phyloP scores from a whole-genome alignment of 2,329 filamentous ascomycete species.

The Fusarium tuaranense region DNA sequence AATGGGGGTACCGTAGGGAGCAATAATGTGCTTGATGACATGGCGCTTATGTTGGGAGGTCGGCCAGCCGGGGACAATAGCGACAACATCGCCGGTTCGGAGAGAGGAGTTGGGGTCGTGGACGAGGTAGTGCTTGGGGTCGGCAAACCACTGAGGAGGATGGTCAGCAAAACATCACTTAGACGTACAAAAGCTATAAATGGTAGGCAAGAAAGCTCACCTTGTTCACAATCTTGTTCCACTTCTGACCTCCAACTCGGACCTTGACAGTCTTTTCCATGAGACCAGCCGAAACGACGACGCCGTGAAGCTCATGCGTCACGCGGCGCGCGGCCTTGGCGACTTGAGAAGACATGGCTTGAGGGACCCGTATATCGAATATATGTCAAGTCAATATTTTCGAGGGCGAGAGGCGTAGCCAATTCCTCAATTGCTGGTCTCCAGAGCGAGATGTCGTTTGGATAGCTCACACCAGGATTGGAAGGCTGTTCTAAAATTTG shows the following conservation, averaged over 20 bases:
- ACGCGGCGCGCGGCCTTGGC: slow-evolving; percentile 57
- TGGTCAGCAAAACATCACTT: not conserved
- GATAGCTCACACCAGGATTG: slow-evolving; percentile 9
- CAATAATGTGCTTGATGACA: slow-evolving; percentile 80
- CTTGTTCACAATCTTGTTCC: slow-evolving; percentile 80
- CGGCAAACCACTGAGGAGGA: slow-evolving; percentile 66
- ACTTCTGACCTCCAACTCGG: slow-evolving; percentile 75
- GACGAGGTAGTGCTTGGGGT: slow-evolving; percentile 74
- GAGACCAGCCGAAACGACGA: slow-evolving; percentile 81
- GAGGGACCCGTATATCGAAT: not conserved
- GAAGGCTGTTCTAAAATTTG: slow-evolving; percentile 36
- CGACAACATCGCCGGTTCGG: slow-evolving; percentile 79
- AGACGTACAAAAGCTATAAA: not conserved
- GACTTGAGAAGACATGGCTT: slow-evolving; percentile 55
- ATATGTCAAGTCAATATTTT: not conserved
- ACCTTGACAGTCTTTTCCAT: slow-evolving; percentile 87
- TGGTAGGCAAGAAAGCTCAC: slow-evolving; percentile 54
- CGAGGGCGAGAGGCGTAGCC: slow-evolving; percentile 7
- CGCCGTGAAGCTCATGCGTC: slow-evolving; percentile 68
- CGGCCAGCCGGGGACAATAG: slow-evolving; percentile 75
- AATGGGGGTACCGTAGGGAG: slow-evolving; percentile 73
- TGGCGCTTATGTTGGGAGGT: slow-evolving; percentile 76
- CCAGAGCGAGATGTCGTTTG: slow-evolving; percentile 16
- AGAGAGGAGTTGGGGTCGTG: slow-evolving; percentile 83
- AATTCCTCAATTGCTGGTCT: slow-evolving; percentile 27